These are phyloP conservation scores for Suillus placidus DNA, from an alignment of 768 basidiomycete genomes.

Conservation along the genomic window DNA sequence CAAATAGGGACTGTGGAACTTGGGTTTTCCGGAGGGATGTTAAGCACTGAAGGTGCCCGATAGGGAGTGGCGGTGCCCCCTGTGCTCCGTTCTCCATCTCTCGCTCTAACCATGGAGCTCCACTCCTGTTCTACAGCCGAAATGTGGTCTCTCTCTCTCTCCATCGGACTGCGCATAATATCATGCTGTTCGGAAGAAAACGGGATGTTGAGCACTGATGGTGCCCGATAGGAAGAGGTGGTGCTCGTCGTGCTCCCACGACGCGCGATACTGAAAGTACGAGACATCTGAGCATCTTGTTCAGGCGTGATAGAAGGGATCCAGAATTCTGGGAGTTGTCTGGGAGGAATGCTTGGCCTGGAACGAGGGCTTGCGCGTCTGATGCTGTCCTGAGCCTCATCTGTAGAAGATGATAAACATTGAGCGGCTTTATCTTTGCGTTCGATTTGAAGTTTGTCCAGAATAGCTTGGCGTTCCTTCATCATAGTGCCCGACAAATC, in stretches of 20 bases:
- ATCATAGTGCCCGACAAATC: too few species aligned
- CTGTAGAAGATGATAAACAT: conserved; percentile 11
- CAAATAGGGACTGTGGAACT: conserved; percentile 10
- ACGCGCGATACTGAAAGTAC: conserved; percentile 44
- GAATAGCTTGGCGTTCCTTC: neutral
- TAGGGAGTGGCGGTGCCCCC: too few species aligned
- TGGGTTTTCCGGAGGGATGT: neutral
- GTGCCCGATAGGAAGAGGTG: conserved; percentile 46
- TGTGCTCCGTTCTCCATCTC: conserved; percentile 18
- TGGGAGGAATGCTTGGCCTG: conserved; percentile 37
- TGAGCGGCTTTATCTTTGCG: conserved; percentile 24
- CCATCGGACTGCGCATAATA: conserved; percentile 17
- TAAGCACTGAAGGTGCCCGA: too few species aligned
- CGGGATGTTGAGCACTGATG: conserved; percentile 42
- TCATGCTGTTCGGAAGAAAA: conserved; percentile 33
- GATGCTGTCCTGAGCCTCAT: conserved; percentile 21
- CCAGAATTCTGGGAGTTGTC: conserved; percentile 50
- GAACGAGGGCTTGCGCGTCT: conserved; percentile 32
- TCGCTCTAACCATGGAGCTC: conserved; percentile 19
- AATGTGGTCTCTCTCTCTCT: conserved; percentile 30
- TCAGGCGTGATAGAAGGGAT: conserved; percentile 47
- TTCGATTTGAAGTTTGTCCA: conserved; percentile 50
- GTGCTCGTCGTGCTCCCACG: conserved; percentile 53
- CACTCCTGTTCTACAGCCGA: conserved; percentile 31
- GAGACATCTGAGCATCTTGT: conserved; percentile 44